Conservation (phyloP, 2,329 filamentous ascomycete genomes). For the Herpotrichia juniperi region DNA sequence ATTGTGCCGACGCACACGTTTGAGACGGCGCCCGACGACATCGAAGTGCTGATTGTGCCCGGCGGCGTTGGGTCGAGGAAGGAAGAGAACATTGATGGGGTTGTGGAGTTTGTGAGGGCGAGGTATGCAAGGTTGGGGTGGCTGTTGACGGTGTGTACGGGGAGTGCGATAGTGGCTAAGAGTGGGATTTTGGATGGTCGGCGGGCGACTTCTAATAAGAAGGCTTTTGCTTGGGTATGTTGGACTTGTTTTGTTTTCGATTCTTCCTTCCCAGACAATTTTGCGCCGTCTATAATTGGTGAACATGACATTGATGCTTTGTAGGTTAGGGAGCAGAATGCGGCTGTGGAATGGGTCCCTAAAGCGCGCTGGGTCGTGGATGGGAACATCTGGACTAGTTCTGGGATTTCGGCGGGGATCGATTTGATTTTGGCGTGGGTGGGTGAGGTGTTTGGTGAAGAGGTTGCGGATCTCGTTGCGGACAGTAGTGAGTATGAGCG, state of each 20-base stretch:
- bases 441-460: constrained; percentile 59
- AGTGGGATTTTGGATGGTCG: constrained; percentile 66
- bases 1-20: constrained; percentile 63
- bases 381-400: constrained; percentile 69
- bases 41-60: constrained; percentile 71
- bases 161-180: constrained; percentile 62
- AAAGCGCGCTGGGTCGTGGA: constrained; percentile 69
- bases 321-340: constrained; percentile 46
- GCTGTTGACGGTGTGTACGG: constrained; percentile 71
- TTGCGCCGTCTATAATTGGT: background rate
- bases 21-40: constrained; percentile 51
- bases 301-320: constrained; percentile 44
- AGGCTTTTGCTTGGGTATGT: constrained; percentile 52
- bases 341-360: constrained; percentile 64
- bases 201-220: constrained; percentile 71
- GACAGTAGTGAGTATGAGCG: constrained; percentile 64
- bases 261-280: background rate
- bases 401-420: constrained; percentile 68
- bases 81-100: constrained; percentile 35
- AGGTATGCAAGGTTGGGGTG: constrained; percentile 58
- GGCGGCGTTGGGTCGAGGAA: constrained; percentile 61
- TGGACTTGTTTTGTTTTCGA: constrained; percentile 1
- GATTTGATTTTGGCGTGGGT: constrained; percentile 67
- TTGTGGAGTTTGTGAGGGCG: constrained; percentile 54
- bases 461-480: constrained; percentile 56